Evolutionary conservation across 169 alveolate species (phyloP).

Genomic region (Fabrea salina): DNA sequence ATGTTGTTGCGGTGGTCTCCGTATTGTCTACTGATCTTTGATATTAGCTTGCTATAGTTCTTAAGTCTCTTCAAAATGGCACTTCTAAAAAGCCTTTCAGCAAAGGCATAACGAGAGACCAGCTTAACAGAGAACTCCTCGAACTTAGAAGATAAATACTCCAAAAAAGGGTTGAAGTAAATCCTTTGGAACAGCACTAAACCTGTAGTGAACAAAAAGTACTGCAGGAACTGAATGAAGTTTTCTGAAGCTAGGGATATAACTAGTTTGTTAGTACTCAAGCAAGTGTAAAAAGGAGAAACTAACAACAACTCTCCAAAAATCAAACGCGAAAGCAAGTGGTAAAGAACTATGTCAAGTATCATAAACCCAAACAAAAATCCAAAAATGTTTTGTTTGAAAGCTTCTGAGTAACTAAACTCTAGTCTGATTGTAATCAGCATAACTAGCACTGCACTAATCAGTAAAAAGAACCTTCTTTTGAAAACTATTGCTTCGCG

Average conservation of each 20-base stretch:
- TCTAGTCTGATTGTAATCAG: slow-evolving; percentile 43
- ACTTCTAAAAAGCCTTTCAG: slow-evolving; percentile 42
- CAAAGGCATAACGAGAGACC: slow-evolving; percentile 6
- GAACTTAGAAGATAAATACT: slow-evolving; percentile 34
- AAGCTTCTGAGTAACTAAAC: slow-evolving; percentile 48
- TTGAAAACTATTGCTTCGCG: slow-evolving; percentile 44
- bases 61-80: slow-evolving; percentile 35
- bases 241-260: slow-evolving; percentile 61
- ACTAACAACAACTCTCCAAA: slow-evolving; percentile 52
- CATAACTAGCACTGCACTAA: slow-evolving; percentile 34
- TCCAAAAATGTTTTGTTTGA: slow-evolving; percentile 37
- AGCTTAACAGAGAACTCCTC: slow-evolving; percentile 40
- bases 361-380: slow-evolving; percentile 42
- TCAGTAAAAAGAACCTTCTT: slow-evolving; percentile 43
- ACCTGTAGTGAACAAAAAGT: slow-evolving; percentile 43
- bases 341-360: slow-evolving; percentile 50
- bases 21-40: slow-evolving; percentile 12
- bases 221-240: slow-evolving; percentile 44
- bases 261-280: slow-evolving; percentile 39
- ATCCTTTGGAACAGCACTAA: slow-evolving; percentile 42
- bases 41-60: neutral
- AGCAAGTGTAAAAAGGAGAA: slow-evolving; percentile 49
- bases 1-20: slow-evolving; percentile 53
- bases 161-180: slow-evolving; percentile 58
- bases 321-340: slow-evolving; percentile 46